Conservation (phyloP, 2,329 filamentous ascomycete species). For the Hypoxylon sp. region DNA sequence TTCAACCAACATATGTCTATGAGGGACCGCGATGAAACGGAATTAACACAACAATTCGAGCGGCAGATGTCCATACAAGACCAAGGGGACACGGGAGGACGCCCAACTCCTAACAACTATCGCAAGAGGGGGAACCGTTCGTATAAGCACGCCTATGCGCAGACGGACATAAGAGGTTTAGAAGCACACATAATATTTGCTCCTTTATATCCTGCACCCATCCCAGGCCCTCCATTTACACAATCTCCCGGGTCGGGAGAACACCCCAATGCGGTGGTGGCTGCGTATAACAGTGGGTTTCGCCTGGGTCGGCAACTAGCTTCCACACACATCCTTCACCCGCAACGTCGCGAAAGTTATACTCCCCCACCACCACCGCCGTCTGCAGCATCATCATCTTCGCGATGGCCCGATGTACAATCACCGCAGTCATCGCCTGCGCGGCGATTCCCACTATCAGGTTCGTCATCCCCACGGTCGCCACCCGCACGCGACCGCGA, state of each 20-base stretch:
- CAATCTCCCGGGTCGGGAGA: neutral
- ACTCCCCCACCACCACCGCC: neutral
- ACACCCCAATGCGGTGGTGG: neutral
- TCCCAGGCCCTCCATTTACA: too few species aligned
- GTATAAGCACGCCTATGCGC: neutral
- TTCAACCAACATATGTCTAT: neutral
- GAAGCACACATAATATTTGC: neutral
- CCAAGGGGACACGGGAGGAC: neutral
- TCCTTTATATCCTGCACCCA: neutral
- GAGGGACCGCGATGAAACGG: neutral
- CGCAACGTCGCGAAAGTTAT: neutral
- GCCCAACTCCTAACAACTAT: neutral
- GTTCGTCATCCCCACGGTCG: neutral
- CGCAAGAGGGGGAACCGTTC: neutral
- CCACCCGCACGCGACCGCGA: neutral
- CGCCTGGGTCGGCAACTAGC: neutral
- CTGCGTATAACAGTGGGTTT: neutral
- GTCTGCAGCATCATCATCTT: neutral
- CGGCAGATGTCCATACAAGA: conserved; percentile 13
- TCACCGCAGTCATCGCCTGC: neutral
- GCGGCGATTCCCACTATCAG: neutral
- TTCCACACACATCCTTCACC: neutral
- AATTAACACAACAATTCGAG: neutral
- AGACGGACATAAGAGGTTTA: conserved; percentile 2
- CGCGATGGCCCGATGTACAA: neutral